Evolutionary conservation across 1,284 basidiomycete species (phyloP), one percentile per base, ranked within the genome.

Genomic region (Retiboletus flavoniger): DNA sequence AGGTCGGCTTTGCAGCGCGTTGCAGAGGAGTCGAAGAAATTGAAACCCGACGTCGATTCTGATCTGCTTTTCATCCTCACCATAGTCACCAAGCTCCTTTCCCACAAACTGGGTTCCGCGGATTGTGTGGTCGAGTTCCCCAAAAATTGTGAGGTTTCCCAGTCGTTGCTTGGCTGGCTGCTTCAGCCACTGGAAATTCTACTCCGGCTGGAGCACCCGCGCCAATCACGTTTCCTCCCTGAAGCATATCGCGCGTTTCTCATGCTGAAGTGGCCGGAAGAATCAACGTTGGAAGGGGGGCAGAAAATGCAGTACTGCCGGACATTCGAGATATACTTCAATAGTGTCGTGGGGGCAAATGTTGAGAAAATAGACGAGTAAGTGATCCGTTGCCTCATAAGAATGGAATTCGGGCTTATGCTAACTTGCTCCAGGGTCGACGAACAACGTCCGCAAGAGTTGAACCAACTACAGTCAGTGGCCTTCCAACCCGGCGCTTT

Each of bases 311-410:
- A 55, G 11, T 55, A 46, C 28, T 54, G 42, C 8, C 29, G 68
- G 47, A 78, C 82, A 36, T 67, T 68, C 21, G 64, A 78, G 44
- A 61, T 82, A 34, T 80, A 81, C 62, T 70, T 76, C 16, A 44
- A 44, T 31, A 53, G 5, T 28, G 17, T 44, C n/a, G 28, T 42
- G 7, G 41, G 41, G 3, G 17, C 21, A 3, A 26, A 38, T 29
- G 13, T 13, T 2, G 16, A 26, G 11, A 19, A 19, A 13, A 31
- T 42, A 5, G 9, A 53, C 0, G 34, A 29, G 52, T 53, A 7
- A 35, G 52, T 52, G 24, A 28, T n/a, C 16, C 19, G 10, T 17
- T 9, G 14, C 3, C 24, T 36, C 21, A 7, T 26, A 16, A 46
- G 34, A 0, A 26, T n/a, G 9, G 0, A 41, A 7, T 19, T 13